Conservation (phyloP, 1,284 basidiomycete genomes). For the Trichosporon coremiiforme region DNA sequence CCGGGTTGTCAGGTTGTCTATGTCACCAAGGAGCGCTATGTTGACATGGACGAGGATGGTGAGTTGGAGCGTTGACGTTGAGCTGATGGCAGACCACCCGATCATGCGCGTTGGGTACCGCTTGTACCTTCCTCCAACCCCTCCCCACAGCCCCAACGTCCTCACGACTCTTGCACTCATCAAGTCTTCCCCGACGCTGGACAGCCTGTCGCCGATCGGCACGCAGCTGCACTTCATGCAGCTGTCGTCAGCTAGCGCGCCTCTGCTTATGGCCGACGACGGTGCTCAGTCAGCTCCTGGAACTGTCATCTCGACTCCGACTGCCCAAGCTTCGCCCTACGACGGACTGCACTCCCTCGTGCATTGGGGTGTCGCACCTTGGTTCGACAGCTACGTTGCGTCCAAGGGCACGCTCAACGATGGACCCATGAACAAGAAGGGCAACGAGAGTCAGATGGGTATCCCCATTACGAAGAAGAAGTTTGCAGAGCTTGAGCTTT, state of each 20-base stretch:
- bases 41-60: conserved; percentile 48
- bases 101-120: conserved; percentile 44
- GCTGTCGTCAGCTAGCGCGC: conserved; percentile 60
- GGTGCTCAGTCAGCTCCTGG: conserved; percentile 39
- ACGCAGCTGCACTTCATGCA: conserved; percentile 90
- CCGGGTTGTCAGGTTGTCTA: conserved; percentile 54
- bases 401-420: conserved; percentile 51
- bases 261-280: conserved; percentile 37
- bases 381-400: conserved; percentile 93
- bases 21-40: conserved; percentile 47
- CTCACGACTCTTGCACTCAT: conserved; percentile 89
- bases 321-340: conserved; percentile 69
- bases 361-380: conserved; percentile 93
- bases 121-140: conserved; percentile 54
- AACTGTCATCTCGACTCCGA: conserved; percentile 50
- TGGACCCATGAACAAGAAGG: conserved; percentile 74
- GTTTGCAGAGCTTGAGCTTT: conserved; percentile 97
- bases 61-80: conserved; percentile 22
- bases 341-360: conserved; percentile 96
- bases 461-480: conserved; percentile 99
- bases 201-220: conserved; percentile 74
- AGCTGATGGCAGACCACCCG: conserved; percentile 35
- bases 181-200: conserved; percentile 83
- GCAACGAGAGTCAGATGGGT: conserved; percentile 78
- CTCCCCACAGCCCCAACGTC: conserved; percentile 69